Evolutionary conservation across 2,329 filamentous ascomycete genomes (phyloP), one percentile per base, ranked within the genome.

Genomic region (Ambrosiella xylebori): DNA sequence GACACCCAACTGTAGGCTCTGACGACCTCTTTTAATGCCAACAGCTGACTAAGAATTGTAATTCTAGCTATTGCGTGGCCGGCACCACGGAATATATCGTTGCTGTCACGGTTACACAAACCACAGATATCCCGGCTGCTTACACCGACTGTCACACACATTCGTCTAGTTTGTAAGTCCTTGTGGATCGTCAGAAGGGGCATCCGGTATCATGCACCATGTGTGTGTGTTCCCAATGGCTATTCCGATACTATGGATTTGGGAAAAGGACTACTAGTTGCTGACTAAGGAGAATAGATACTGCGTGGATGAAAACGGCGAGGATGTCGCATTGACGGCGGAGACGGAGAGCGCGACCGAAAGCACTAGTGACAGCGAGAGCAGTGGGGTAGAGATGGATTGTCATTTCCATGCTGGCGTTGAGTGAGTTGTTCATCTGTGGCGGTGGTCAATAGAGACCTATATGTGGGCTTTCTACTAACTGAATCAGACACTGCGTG

Each of bases 351-450:
- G 64, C 3, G 60, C 12, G 62, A 62, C 4, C 56, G 61, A 58
- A 54, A 56, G 36, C 19, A 13, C 35, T 13, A 53, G 52, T 35
- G 9, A 12, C 12, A n/a, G n/a, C 2, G 27, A 40, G 19, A 9
- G 15, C 61, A 64, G 9, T 55, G 56, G n/a, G 57, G 64, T 45
- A 57, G 61, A 50, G 56, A 61, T 74, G 62, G 73, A 78, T 63
- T 88, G 84, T 63, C 85, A 89, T 65, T 86, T 84, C 68, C 85
- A 89, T 63, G 84, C 84, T 8, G 84, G 84, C 41, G 81, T 88
- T 19, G 82, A 87, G 83, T 86, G 71, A 69, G 81, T 59, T n/a
- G 9, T 40, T 9, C n/a, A 7, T 38, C n/a, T 7, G 7, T 19
- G 19, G n/a, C 2, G 3, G 7, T 2, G 44, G 4, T 2, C 11